Conservation (phyloP, 2,329 filamentous ascomycete genomes). For the Alternaria solani region DNA sequence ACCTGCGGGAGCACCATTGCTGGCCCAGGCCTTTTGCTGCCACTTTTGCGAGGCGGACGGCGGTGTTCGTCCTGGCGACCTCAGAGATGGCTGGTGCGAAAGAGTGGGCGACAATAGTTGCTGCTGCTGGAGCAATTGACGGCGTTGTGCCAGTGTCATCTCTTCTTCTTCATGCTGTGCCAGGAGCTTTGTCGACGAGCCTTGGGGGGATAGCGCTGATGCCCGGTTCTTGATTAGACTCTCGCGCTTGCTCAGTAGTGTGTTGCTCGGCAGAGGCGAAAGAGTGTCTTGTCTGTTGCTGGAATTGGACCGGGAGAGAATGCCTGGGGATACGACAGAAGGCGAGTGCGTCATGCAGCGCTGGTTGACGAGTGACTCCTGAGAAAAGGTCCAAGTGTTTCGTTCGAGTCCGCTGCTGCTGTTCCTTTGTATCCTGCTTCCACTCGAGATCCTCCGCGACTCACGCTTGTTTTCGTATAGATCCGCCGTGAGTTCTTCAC, state of each 20-base stretch:
- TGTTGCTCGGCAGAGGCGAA: slow-evolving; percentile 49
- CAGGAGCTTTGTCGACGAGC: slow-evolving; percentile 39
- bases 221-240: slow-evolving; percentile 56
- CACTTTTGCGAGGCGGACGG: slow-evolving; percentile 43
- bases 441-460: slow-evolving; percentile 37
- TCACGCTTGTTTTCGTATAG: slow-evolving; percentile 26
- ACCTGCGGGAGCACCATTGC: slow-evolving; percentile 31
- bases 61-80: slow-evolving; percentile 24
- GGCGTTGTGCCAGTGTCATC: slow-evolving; percentile 73
- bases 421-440: slow-evolving; percentile 29
- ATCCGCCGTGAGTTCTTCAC: slow-evolving; percentile 37
- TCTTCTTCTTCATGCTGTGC: slow-evolving; percentile 63
- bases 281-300: slow-evolving; percentile 20
- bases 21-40: slow-evolving; percentile 39
- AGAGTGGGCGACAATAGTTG: slow-evolving; percentile 23
- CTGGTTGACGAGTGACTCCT: slow-evolving; percentile 27
- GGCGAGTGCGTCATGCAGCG: slow-evolving; percentile 28
- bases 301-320: slow-evolving; percentile 36
- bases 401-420: slow-evolving; percentile 27
- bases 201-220: slow-evolving; percentile 49
- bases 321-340: slow-evolving; percentile 21
- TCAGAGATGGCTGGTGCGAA: slow-evolving; percentile 20
- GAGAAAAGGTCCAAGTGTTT: slow-evolving; percentile 34
- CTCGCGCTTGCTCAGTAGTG: slow-evolving; percentile 65
- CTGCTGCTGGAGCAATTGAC: slow-evolving; percentile 49